Conservation (phyloP, 2,329 filamentous ascomycete genomes). For the Hymenoscyphus albidus region DNA sequence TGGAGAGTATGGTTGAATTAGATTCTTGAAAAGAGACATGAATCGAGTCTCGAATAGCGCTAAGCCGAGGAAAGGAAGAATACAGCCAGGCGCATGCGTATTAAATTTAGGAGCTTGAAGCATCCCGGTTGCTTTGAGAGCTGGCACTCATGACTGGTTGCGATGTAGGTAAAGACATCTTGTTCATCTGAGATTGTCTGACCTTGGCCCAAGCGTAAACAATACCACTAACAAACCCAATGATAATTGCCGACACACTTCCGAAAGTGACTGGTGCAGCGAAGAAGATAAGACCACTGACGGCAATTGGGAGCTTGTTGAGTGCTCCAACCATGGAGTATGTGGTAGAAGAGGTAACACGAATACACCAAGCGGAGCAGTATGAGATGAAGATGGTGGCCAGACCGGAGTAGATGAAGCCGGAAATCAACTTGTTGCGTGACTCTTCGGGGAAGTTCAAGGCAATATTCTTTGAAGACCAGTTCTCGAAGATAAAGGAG, state of each 20-base stretch:
- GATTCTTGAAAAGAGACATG: background rate
- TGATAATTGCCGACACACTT: slow-evolving; percentile 82
- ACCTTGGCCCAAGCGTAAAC: slow-evolving; percentile 88
- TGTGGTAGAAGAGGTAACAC: slow-evolving; percentile 93
- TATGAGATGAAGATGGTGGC: slow-evolving; percentile 99
- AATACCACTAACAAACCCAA: slow-evolving; percentile 89
- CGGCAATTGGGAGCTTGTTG: slow-evolving; percentile 94
- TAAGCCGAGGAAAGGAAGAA: slow-evolving; percentile 10
- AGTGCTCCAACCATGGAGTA: slow-evolving; percentile 98
- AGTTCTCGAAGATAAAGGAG: slow-evolving; percentile 84
- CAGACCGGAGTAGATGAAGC: slow-evolving; percentile 92
- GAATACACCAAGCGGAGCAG: slow-evolving; percentile 97
- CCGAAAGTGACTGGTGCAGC: slow-evolving; percentile 88
- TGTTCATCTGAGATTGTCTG: slow-evolving; percentile 65
- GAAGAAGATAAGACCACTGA: slow-evolving; percentile 93
- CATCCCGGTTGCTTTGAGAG: slow-evolving; percentile 84
- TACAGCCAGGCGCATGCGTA: slow-evolving; percentile 4
- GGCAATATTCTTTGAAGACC: slow-evolving; percentile 78
- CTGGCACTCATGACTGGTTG: slow-evolving; percentile 80
- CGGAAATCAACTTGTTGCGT: slow-evolving; percentile 74
- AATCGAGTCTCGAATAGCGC: slow-evolving; percentile 7
- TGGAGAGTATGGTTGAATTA: slow-evolving; percentile 6
- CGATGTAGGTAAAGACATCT: slow-evolving; percentile 63
- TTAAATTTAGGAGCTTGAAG: slow-evolving; percentile 48
- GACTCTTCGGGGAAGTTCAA: slow-evolving; percentile 84